Conservation (phyloP, 805 yeast genomes). For the Hanseniaspora thailandica region DNA sequence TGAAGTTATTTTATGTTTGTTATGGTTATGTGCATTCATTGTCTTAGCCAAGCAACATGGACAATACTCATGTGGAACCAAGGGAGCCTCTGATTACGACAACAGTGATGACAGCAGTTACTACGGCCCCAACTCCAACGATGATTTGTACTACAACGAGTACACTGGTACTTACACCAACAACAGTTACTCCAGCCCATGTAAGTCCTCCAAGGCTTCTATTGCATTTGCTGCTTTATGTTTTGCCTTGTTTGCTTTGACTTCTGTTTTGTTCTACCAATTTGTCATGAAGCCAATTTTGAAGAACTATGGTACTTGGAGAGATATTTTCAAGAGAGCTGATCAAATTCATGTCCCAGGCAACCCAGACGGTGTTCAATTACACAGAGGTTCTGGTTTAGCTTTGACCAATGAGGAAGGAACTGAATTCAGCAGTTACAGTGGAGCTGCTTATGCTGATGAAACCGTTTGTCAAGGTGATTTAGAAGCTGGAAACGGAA, state of each 20-base stretch:
- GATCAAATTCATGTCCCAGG: constrained; percentile 14
- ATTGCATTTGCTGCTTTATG: constrained; percentile 28
- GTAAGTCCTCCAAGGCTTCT: constrained; percentile 26
- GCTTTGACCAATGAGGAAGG: constrained; percentile 17
- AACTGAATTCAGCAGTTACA: constrained; percentile 2
- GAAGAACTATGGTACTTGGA: constrained; percentile 17
- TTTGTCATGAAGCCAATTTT: constrained; percentile 26
- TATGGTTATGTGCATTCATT: constrained; percentile 30
- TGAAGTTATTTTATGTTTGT: constrained; percentile 24
- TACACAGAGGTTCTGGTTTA: constrained; percentile 22
- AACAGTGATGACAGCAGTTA: constrained; percentile 16
- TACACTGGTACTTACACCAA: constrained; percentile 19
- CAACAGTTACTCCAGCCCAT: constrained; percentile 18
- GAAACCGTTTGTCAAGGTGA: not conserved
- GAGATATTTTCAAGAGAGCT: constrained; percentile 22
- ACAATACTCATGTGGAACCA: constrained; percentile 23
- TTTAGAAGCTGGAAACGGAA: not conserved
- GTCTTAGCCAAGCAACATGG: constrained; percentile 28
- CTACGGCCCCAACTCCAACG: constrained; percentile 16
- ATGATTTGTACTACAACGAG: constrained; percentile 20
- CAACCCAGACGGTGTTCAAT: constrained; percentile 16
- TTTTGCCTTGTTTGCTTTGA: constrained; percentile 24
- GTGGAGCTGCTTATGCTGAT: not conserved
- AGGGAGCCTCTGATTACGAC: constrained; percentile 15
- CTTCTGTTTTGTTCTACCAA: constrained; percentile 21